Base-by-base conservation (phyloP, 495 filamentous ascomycete genomes). In the Bombardia bombarda region DNA sequence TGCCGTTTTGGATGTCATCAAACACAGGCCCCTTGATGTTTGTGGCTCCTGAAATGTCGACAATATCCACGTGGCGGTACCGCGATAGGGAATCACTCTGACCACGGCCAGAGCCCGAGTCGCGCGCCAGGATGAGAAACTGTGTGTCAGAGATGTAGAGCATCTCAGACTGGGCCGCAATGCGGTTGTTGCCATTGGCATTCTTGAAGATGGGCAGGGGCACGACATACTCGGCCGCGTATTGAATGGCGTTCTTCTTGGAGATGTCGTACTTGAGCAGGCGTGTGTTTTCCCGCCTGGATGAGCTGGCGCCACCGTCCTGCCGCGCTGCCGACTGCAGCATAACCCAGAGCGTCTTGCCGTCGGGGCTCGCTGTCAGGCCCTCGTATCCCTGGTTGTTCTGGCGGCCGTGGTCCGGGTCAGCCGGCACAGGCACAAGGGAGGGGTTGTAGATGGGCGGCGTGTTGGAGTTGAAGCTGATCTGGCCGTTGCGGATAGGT, bases 351-450 rank as follows among this genome's bases (percentile, higher is more conserved):
- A 90, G 66, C 2, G 65, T 73, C 36, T 77, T 78, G 23, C 84
- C 82, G 45, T 86, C 80, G 0, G 72, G 57, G 9, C 72, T 76
- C 13, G 77, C 60, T 1, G 82, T 83, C 35, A 92, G 61, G 1
- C 80, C 85, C 57, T 92, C 86, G 46, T 90, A 78, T 33, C 65
- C 62, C 50, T 87, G 82, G 61, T 90, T 90, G 56, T 90, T 87
- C 45, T 73, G 65, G 22, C 85, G 73, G 5, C 86, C 86, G 4
- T 73, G 73, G 5, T 69, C 63, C 1, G 83, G 78, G 47, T 87
- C 68, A 4, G 60, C 63, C 43, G 49, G 78, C 55, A 19, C 55
- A 36, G 16, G 61, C 46, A 40, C 53, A 10, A 55, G 52, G n/a
- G 49, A 30, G 0, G 59, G 64, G 48, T 79, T 56, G 52, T 82